phyloP scores from a whole-genome alignment of 805 yeast genomes.

The Saitoella complicata region DNA sequence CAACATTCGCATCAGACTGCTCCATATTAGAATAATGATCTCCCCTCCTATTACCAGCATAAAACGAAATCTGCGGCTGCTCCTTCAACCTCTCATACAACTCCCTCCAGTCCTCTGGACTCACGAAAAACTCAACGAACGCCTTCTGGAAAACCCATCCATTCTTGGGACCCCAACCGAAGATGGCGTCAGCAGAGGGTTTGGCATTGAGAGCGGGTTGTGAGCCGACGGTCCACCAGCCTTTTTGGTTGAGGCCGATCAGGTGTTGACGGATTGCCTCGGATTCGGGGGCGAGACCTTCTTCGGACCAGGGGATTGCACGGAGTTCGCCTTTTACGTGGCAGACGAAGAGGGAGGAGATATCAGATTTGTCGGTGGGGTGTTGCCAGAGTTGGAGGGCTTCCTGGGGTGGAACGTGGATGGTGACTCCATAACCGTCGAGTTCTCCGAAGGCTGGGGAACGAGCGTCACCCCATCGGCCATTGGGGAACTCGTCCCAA shows the following conservation, averaged over 20 bases:
- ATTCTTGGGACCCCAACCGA: slow-evolving; percentile 94
- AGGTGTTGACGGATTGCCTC: slow-evolving; percentile 84
- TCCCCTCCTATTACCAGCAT: slow-evolving; percentile 49
- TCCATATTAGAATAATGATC: slow-evolving; percentile 45
- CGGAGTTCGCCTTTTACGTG: slow-evolving; percentile 56
- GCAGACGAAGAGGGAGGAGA: slow-evolving; percentile 45
- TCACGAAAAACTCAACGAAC: slow-evolving; percentile 78
- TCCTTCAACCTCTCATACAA: slow-evolving; percentile 37
- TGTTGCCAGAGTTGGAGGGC: slow-evolving; percentile 79
- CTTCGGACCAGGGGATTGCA: slow-evolving; percentile 81
- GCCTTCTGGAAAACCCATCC: slow-evolving; percentile 88
- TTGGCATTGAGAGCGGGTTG: slow-evolving; percentile 87
- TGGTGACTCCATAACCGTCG: slow-evolving; percentile 89
- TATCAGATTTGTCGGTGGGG: slow-evolving; percentile 45
- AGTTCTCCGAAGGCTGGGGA: slow-evolving; percentile 98
- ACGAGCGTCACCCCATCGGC: slow-evolving; percentile 95
- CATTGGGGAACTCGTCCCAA: slow-evolving; percentile 98
- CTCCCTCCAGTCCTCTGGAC: slow-evolving; percentile 51
- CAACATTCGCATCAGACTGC: slow-evolving; percentile 34
- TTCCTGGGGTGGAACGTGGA: slow-evolving; percentile 52
- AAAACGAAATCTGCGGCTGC: slow-evolving; percentile 45
- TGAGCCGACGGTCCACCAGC: slow-evolving; percentile 71
- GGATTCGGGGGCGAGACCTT: slow-evolving; percentile 71
- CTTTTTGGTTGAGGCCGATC: slow-evolving; percentile 55
- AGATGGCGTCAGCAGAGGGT: slow-evolving; percentile 62